These are phyloP conservation scores for Coemansia guatemalensis DNA, from an alignment of 192 early-diverging fungal genomes.

Conservation along the genomic window DNA sequence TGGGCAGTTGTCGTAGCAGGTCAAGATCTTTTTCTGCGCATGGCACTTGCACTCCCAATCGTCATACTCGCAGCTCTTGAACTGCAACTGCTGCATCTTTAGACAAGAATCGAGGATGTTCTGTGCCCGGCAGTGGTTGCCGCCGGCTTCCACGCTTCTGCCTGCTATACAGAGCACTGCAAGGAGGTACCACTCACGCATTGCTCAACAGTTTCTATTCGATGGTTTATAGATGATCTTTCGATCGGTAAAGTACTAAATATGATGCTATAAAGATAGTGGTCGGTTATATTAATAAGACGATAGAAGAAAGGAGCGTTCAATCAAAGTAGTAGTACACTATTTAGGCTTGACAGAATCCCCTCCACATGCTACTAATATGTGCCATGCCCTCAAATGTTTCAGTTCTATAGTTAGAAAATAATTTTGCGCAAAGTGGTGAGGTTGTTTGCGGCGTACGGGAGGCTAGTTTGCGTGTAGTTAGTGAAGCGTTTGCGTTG, in stretches of 20 bases:
- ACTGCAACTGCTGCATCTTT: constrained; percentile 40
- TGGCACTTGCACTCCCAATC: constrained; percentile 56
- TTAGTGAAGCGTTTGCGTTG: too few relatives aligned
- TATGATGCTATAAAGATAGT: background rate
- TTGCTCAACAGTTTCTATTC: background rate
- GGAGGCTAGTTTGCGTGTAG: too few relatives aligned
- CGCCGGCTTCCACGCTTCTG: background rate
- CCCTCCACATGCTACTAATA: background rate
- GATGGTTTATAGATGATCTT: background rate
- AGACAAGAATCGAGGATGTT: constrained; percentile 54
- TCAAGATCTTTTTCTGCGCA: constrained; percentile 47
- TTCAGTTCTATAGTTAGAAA: too few relatives aligned
- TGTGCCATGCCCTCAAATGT: background rate
- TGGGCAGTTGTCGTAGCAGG: constrained; percentile 55
- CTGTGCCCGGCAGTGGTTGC: constrained; percentile 25
- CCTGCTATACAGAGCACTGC: constrained; percentile 5
- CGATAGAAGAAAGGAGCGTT: background rate
- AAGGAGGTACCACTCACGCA: constrained; percentile 12
- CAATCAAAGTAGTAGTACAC: background rate
- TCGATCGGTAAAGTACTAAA: background rate
- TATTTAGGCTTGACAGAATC: background rate
- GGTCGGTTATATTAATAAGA: background rate
- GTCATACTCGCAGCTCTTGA: constrained; percentile 42
- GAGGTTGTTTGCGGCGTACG: too few relatives aligned
- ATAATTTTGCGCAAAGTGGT: too few relatives aligned